phyloP scores from a whole-genome alignment of 2,329 filamentous ascomycete genomes.

The Pezicula neosporulosa region DNA sequence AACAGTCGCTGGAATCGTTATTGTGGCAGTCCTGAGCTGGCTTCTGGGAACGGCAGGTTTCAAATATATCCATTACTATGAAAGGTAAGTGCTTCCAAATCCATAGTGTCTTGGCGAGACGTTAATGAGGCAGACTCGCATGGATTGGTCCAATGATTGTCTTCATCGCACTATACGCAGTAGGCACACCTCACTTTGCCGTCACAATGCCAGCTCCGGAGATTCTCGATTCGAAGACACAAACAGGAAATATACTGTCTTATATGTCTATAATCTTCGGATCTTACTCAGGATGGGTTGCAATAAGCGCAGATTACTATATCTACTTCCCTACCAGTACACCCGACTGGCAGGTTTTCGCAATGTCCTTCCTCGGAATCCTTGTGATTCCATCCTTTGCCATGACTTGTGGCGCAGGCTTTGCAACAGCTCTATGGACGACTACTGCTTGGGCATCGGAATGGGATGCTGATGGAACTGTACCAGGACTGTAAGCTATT shows the following conservation, averaged over 20 bases:
- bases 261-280: conserved; percentile 43
- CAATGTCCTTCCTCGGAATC: conserved; percentile 41
- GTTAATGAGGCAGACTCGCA: background rate
- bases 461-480: conserved; percentile 1
- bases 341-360: conserved; percentile 41
- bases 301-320: conserved; percentile 41
- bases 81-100: background rate
- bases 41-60: background rate
- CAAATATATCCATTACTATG: conserved; percentile 1
- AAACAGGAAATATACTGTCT: conserved; percentile 37
- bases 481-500: conserved; percentile 1
- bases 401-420: conserved; percentile 9
- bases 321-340: conserved; percentile 43
- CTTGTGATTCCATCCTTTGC: conserved; percentile 4
- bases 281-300: conserved; percentile 43
- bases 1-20: background rate
- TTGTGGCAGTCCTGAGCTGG: conserved; percentile 1
- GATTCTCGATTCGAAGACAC: background rate
- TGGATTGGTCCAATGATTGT: conserved; percentile 1
- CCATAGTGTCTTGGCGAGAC: background rate
- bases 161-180: conserved; percentile 1
- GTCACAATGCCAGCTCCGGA: background rate
- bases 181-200: background rate
- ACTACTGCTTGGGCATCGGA: conserved; percentile 4
- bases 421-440: conserved; percentile 4